Base-by-base conservation (phyloP, 1,284 basidiomycete species). In the Golubevia sp. region DNA sequence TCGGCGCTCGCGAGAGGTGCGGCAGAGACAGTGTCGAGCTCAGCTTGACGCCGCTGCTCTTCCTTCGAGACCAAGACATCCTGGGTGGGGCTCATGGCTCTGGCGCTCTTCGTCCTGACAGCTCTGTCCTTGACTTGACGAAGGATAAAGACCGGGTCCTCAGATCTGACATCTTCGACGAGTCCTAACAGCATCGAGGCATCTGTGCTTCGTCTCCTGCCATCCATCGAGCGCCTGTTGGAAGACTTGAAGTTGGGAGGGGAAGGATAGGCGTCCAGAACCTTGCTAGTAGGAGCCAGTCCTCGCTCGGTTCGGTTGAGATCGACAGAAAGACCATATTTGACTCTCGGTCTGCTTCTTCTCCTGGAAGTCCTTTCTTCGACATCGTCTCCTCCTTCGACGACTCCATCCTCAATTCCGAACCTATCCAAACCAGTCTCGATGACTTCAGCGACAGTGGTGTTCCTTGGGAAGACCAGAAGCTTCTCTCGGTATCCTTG, bases 351-450 rank as follows among this genome's bases (percentile, higher is more conserved):
- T 20, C 88, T 87, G 83, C 92, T 95, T 65, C 91, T 87, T 61
- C 93, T 87, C 84, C 93, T 92, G 13, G 89, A 88, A 50, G 90
- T 85, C 82, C 95, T 94, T 78, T 96, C 94, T 84, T 98, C 96
- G 0, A 98, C 89, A 76, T 97, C 95, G 83, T 99, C 96, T 0
- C 95, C 95, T 1, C 96, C 96, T 81, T 98, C 94, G 0, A 97
- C 95, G 1, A 99, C 93, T 20, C 94, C 96, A 50, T 97, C 96
- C 34, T 89, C 85, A 56, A 99, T 95, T 0, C 95, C 95, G 77
- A 97, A 97, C 58, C 93, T 86, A 76, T 97, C 94, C 67, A 98
- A 82, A 11, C 91, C 92, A 51, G 92, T 87, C 82, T 99, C 96
- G 56, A 97, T 93, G 7, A 95, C 94, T 83, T 99, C 96, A 0